Percentiles rank a stretch among this genome's conserved stretches.
phyloP scores from a whole-genome alignment of 2,329 filamentous ascomycete species.

The Didymella sp. region DNA sequence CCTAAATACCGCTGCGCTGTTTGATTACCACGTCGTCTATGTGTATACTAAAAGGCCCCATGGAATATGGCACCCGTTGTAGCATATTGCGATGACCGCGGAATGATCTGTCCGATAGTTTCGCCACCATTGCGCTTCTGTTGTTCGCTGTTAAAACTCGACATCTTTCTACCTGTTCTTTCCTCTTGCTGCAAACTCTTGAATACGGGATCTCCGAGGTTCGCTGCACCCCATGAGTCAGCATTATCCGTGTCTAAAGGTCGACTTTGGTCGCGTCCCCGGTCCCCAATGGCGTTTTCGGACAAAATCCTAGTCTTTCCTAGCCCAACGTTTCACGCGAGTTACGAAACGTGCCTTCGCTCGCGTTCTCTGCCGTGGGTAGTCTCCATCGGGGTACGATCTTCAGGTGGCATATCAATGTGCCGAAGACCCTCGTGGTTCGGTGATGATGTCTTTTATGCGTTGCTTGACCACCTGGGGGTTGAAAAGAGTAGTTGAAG shows the following conservation, averaged over 20 bases:
- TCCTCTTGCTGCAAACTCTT: not conserved
- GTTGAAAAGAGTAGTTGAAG: not conserved
- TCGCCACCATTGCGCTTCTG: not conserved
- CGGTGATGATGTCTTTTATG: slow-evolving; percentile 11
- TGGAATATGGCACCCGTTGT: not conserved
- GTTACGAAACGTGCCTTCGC: not conserved
- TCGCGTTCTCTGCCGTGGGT: not conserved
- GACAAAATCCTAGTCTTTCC: slow-evolving; percentile 2
- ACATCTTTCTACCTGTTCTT: not conserved
- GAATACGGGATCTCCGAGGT: slow-evolving; percentile 2
- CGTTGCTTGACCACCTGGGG: not conserved
- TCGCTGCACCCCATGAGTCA: slow-evolving; percentile 4
- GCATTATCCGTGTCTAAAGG: not conserved
- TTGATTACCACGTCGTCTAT: not conserved
- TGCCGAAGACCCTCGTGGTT: not conserved
- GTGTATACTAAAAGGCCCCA: not conserved
- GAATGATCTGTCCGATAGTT: not conserved
- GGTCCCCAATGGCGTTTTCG: not conserved
- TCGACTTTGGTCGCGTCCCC: not conserved
- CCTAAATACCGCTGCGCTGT: not conserved
- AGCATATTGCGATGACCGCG: not conserved
- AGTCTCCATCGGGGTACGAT: slow-evolving; percentile 4
- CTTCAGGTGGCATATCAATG: slow-evolving; percentile 2
- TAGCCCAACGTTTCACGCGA: slow-evolving; percentile 13
- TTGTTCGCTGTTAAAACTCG: not conserved